Evolutionary conservation across 2,329 filamentous ascomycete genomes (phyloP).

Genomic region (Phialophora chinensis): DNA sequence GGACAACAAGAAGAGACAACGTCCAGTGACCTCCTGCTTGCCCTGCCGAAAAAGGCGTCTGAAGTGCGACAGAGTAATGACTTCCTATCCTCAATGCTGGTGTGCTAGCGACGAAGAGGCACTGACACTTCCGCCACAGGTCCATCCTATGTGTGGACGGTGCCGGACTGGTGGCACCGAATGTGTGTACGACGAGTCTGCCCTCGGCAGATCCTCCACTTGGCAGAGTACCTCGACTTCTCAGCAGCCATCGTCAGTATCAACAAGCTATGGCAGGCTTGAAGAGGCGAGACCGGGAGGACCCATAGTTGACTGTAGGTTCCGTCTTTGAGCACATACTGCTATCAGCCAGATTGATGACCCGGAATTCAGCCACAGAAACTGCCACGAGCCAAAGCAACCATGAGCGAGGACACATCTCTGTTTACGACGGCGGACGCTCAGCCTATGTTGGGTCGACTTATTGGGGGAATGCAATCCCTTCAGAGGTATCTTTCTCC

Average conservation of each 20-base stretch:
- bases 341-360: slow-evolving; percentile 9
- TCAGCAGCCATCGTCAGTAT: background rate
- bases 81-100: slow-evolving; percentile 9
- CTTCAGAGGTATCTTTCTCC: slow-evolving; percentile 27
- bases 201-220: background rate
- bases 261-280: slow-evolving; percentile 11
- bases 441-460: slow-evolving; percentile 32
- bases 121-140: slow-evolving; percentile 20
- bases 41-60: slow-evolving; percentile 31
- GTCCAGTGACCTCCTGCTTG: slow-evolving; percentile 33
- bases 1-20: slow-evolving; percentile 26
- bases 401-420: slow-evolving; percentile 24
- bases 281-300: slow-evolving; percentile 6
- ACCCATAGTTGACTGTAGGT: slow-evolving; percentile 13
- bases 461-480: slow-evolving; percentile 35
- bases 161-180: slow-evolving; percentile 19
- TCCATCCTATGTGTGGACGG: slow-evolving; percentile 28
- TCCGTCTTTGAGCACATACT: background rate
- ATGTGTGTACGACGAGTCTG: slow-evolving; percentile 32
- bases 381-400: background rate
- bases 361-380: slow-evolving; percentile 8
- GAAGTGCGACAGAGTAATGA: slow-evolving; percentile 27
- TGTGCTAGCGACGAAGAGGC: background rate
- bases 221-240: slow-evolving; percentile 9
- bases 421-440: slow-evolving; percentile 29